These are phyloP conservation scores for Tarenaya hassleriana DNA, from an alignment of 345 rosid genomes.

Conservation along the genomic window DNA sequence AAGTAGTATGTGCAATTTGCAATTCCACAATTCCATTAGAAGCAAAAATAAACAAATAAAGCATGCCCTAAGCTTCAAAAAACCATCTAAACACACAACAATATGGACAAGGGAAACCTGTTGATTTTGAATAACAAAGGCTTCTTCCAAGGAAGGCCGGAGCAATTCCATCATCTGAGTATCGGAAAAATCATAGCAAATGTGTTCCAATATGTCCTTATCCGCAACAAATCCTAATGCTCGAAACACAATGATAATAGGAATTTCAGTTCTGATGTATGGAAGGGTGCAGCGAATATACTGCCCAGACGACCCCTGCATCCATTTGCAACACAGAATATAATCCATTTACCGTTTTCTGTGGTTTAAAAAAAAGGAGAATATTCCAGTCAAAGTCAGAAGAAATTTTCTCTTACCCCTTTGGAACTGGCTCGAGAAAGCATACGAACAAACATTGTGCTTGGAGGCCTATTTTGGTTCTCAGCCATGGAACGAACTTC, in stretches of 20 bases:
- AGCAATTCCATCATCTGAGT: constrained; percentile 98
- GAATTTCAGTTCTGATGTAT: constrained; percentile 92
- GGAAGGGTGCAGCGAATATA: constrained; percentile 95
- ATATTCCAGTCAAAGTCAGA: background rate
- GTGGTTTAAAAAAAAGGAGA: background rate
- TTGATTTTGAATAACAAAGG: constrained; percentile 94
- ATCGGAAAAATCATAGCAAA: constrained; percentile 82
- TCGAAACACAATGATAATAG: constrained; percentile 92
- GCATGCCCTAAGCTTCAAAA: background rate
- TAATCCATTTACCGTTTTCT: background rate
- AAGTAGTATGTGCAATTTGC: background rate
- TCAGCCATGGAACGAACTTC: constrained; percentile 99
- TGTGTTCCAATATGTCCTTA: constrained; percentile 89
- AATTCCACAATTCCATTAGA: background rate
- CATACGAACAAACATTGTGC: constrained; percentile 99
- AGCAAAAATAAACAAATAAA: background rate
- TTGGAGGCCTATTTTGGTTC: constrained; percentile 89
- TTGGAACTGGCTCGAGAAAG: constrained; percentile 95
- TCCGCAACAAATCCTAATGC: constrained; percentile 98
- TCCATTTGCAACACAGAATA: constrained; percentile 10
- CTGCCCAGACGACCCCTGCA: constrained; percentile 96
- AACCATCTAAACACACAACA: background rate
- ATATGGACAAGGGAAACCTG: constrained; percentile 41
- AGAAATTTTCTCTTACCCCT: constrained; percentile 54
- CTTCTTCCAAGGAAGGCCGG: constrained; percentile 95